Evolutionary conservation across 345 rosid genomes (phyloP), one percentile per base, ranked within the genome.

Genomic region (Sonneratia alba): DNA sequence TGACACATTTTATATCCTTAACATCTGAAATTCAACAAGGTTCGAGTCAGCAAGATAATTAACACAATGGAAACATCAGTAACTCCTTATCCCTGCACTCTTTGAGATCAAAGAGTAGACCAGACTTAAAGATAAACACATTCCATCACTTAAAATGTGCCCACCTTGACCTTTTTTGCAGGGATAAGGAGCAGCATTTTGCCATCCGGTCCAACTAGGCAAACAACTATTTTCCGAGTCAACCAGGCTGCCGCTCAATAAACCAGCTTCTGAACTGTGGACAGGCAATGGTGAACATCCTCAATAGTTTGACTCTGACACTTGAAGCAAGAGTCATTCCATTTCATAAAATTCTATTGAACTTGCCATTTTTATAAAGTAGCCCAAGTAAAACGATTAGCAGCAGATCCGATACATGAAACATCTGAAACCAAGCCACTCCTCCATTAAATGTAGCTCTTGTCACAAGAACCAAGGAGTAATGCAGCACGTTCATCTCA

Each of bases 1-100:
- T 82, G 78, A 95, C 99, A 80, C 97, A 95, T 72, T 95, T 95
- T 77, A 95, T 95, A 85, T 95, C 99, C 89, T 95, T 95, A 79
- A 95, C 99, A 87, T 95, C 99, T 95, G 84, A 85, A 87, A 21
- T 37, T 61, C 51, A 76, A 74, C 19, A 69, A 70, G 73, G 56
- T 40, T 4, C 34, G 12, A 70, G 69, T 67, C 70, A 15, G 76
- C 78, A 72, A 73, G 37, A 72, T 53, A 69, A 38, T 68, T n/a
- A 73, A n/a, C 13, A 34, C 55, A 37, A 66, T 66, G 34, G 71
- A 69, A 74, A 62, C 66, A 12, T 24, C 38, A 79, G 64, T 42
- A 74, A 53, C 82, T 83, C 87, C 97, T 94, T 91, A 94, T 90
- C 98, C 97, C 98, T 87, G 95, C 98, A 84, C 75, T 78, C 81